Conservation (phyloP, 352 stramenopile species). For the Pythium rhizo-oryzae region DNA sequence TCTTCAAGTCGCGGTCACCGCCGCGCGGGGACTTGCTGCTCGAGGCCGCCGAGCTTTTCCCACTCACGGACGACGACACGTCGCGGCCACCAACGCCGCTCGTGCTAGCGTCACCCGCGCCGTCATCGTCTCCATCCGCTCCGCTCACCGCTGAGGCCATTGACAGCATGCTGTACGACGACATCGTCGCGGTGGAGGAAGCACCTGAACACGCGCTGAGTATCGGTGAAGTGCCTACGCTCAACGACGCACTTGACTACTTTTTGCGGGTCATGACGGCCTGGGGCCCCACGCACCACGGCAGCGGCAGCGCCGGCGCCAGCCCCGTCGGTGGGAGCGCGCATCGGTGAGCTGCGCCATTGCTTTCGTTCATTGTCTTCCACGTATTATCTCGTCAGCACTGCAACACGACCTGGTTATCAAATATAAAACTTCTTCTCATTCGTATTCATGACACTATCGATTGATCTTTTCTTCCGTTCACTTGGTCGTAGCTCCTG, state of each 20-base stretch:
- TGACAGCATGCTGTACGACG: conserved; percentile 16
- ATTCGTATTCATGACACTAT: background rate
- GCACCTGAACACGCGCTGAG: conserved; percentile 14
- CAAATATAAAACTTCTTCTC: background rate
- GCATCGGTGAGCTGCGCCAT: background rate
- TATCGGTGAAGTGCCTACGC: conserved; percentile 17
- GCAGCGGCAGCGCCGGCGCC: background rate
- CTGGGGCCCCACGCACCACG: conserved; percentile 1
- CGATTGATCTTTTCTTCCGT: background rate
- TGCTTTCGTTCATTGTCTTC: background rate
- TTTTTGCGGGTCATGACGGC: conserved; percentile 27
- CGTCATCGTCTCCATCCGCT: background rate
- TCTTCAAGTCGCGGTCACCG: background rate
- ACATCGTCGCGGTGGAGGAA: conserved; percentile 20
- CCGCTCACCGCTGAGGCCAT: conserved; percentile 6
- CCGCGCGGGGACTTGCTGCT: conserved; percentile 2
- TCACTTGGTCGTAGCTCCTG: background rate
- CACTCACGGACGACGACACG: background rate
- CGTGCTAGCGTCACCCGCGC: background rate
- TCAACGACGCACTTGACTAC: conserved; percentile 41
- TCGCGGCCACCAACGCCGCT: conserved; percentile 1
- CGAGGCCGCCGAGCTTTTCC: conserved; percentile 7
- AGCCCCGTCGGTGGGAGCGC: background rate
- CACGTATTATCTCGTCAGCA: background rate
- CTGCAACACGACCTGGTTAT: background rate